A percentile compares a stretch with the other conserved stretches of the same genome.
Conservation (phyloP, 2,329 filamentous ascomycete species). For the Nectriaceae sp. region DNA sequence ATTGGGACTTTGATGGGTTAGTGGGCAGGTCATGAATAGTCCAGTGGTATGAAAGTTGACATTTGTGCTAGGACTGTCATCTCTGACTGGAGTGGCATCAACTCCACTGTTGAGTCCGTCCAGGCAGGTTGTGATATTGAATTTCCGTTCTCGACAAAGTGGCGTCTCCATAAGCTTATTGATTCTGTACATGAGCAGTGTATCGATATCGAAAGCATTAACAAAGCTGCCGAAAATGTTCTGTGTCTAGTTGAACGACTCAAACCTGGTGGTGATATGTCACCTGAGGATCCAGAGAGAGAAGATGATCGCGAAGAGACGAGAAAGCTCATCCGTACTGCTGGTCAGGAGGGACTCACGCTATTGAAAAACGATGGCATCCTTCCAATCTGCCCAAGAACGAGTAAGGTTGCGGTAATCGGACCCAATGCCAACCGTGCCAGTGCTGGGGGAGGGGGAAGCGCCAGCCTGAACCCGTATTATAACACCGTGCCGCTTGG, state of each 20-base stretch:
- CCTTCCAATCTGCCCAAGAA: slow-evolving; percentile 58
- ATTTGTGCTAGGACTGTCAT: slow-evolving; percentile 49
- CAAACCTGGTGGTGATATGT: slow-evolving; percentile 60
- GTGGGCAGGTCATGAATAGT: too few relatives aligned
- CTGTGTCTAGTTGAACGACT: slow-evolving; percentile 62
- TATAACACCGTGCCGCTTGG: slow-evolving; percentile 64
- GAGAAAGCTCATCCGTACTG: slow-evolving; percentile 59
- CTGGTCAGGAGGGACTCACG: slow-evolving; percentile 63
- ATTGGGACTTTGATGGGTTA: slow-evolving; percentile 63
- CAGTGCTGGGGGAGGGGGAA: slow-evolving; percentile 68
- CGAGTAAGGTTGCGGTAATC: slow-evolving; percentile 64
- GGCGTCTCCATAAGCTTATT: slow-evolving; percentile 59
- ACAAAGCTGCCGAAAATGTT: slow-evolving; percentile 61
- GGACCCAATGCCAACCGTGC: slow-evolving; percentile 68
- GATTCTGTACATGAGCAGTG: slow-evolving; percentile 50
- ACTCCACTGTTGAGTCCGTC: slow-evolving; percentile 56
- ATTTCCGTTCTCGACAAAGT: slow-evolving; percentile 57
- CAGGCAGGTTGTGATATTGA: slow-evolving; percentile 59
- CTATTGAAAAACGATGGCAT: slow-evolving; percentile 62
- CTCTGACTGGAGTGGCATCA: slow-evolving; percentile 61
- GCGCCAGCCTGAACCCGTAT: slow-evolving; percentile 68
- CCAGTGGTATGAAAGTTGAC: too few relatives aligned
- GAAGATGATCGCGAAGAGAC: slow-evolving; percentile 61
- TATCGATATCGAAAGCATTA: slow-evolving; percentile 50
- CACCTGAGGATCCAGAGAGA: slow-evolving; percentile 56